Conservation (phyloP, 106 monocot genomes). For the Agapanthus africanus region DNA sequence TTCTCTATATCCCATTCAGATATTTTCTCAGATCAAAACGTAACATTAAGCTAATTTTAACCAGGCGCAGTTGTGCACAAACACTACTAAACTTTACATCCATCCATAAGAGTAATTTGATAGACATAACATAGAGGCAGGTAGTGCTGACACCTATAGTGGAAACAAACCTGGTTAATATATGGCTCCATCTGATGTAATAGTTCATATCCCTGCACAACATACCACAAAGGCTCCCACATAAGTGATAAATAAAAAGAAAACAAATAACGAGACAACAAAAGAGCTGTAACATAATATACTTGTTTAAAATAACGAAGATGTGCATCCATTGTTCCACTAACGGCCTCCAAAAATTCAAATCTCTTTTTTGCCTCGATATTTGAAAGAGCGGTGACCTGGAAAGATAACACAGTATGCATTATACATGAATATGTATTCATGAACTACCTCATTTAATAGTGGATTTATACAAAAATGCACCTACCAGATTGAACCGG, state of each 20-base stretch:
- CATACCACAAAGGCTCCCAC: not conserved
- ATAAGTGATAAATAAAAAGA: not conserved
- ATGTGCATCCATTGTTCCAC: conserved; percentile 99
- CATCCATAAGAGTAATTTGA: not conserved
- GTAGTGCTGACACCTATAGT: not conserved
- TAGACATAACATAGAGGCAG: not conserved
- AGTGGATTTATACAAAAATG: not conserved
- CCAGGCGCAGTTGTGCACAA: too few relatives aligned
- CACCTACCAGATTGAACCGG: conserved; percentile 28
- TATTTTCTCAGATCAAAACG: not conserved
- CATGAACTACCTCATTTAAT: not conserved
- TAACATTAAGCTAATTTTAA: not conserved
- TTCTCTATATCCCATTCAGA: not conserved
- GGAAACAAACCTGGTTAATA: conserved; percentile 11
- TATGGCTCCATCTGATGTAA: conserved; percentile 17
- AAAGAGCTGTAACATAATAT: not conserved
- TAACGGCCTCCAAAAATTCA: conserved; percentile 99
- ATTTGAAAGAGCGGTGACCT: conserved; percentile 93
- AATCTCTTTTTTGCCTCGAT: conserved; percentile 98
- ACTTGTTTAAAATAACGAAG: conserved; percentile 99
- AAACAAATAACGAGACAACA: not conserved
- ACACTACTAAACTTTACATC: not conserved
- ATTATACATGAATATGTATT: not conserved
- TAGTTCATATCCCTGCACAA: conserved; percentile 12
- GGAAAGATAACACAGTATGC: not conserved